Conservation (phyloP, 2,329 filamentous ascomycete genomes). For the Cladophialophora exuberans region DNA sequence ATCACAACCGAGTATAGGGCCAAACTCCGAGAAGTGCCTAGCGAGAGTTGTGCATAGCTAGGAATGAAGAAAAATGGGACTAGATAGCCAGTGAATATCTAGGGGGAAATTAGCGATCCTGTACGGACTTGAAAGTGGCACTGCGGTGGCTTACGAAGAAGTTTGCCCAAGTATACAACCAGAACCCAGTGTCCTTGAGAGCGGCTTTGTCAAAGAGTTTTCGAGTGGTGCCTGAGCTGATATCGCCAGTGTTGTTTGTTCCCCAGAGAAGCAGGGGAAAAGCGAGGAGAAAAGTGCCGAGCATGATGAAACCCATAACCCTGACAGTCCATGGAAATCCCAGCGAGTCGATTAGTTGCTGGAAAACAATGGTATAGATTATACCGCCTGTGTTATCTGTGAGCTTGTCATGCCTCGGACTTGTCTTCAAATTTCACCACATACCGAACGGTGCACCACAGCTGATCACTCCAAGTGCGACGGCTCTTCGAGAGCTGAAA, state of each 20-base stretch:
- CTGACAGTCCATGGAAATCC: slow-evolving; percentile 55
- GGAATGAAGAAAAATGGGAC: slow-evolving; percentile 51
- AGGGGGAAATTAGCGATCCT: not conserved
- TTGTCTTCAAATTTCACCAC: slow-evolving; percentile 46
- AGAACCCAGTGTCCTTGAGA: slow-evolving; percentile 51
- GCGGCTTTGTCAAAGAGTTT: slow-evolving; percentile 51
- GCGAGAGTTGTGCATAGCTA: slow-evolving; percentile 38
- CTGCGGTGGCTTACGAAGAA: slow-evolving; percentile 34
- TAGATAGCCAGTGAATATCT: slow-evolving; percentile 50
- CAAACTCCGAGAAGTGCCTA: slow-evolving; percentile 40
- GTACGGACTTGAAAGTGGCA: not conserved
- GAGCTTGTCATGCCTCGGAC: not conserved
- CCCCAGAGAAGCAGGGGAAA: slow-evolving; percentile 33
- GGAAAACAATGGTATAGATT: slow-evolving; percentile 61
- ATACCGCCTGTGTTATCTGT: slow-evolving; percentile 63
- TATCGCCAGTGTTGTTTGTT: slow-evolving; percentile 38
- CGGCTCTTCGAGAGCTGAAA: slow-evolving; percentile 28
- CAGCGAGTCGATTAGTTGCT: slow-evolving; percentile 49
- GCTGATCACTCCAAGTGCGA: slow-evolving; percentile 35
- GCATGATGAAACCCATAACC: slow-evolving; percentile 45
- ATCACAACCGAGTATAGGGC: slow-evolving; percentile 64
- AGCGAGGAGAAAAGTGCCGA: slow-evolving; percentile 38
- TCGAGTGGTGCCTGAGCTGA: slow-evolving; percentile 41
- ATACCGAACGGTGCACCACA: slow-evolving; percentile 69
- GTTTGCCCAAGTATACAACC: slow-evolving; percentile 40